A percentile compares a stretch with the other conserved stretches of the same genome.
These are phyloP conservation scores for Colletotrichum sp. DNA, from an alignment of 2,329 filamentous ascomycete genomes.

Conservation along the genomic window DNA sequence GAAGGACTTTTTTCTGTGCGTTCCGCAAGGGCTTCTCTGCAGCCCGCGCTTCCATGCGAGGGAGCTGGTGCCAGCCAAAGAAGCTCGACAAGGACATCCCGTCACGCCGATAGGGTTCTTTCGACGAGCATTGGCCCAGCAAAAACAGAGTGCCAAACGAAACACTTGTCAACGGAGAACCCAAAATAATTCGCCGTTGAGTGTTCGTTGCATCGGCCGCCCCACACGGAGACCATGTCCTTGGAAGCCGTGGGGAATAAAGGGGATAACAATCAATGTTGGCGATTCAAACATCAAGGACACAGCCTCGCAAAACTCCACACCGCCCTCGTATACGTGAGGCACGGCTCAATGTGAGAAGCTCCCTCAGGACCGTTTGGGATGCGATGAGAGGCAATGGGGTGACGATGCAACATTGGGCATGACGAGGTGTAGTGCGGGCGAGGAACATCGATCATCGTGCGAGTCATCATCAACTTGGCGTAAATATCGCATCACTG, in stretches of 20 bases:
- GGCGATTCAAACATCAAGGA: not conserved
- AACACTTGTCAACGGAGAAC: constrained; percentile 17
- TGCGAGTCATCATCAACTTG: not conserved
- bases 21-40: constrained; percentile 1
- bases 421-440: not conserved
- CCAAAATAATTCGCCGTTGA: not conserved
- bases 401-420: not conserved
- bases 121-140: not conserved
- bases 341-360: not conserved
- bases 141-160: constrained; percentile 7
- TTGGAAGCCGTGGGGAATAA: not conserved
- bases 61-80: not conserved
- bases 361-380: not conserved
- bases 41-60: not conserved
- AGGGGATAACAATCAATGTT: not conserved
- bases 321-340: constrained; percentile 9
- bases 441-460: not conserved
- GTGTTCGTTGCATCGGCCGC: not conserved
- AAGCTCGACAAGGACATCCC: not conserved
- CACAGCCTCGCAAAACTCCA: constrained; percentile 1
- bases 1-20: not conserved
- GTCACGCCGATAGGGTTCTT: not conserved
- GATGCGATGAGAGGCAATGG: not conserved
- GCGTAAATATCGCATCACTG: not conserved
- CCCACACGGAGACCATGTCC: not conserved